Evolutionary conservation across 768 basidiomycete genomes (phyloP), one percentile per base, ranked within the genome.

Genomic region (Tylopilus subfusipes): DNA sequence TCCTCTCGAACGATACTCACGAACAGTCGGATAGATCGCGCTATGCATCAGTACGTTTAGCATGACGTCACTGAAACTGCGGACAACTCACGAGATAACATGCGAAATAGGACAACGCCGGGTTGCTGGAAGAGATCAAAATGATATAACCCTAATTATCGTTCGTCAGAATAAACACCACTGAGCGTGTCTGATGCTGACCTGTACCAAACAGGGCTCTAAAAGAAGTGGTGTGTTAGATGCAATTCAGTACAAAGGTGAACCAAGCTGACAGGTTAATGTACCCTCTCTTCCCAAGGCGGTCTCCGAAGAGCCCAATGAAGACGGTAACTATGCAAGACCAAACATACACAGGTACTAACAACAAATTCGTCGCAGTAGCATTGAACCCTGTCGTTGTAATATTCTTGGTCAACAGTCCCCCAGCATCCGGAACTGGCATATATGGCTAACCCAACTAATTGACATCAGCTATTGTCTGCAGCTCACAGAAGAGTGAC

Each of bases 341-440:
- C 80, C 85, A 88, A 6, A 77, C 80, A 63, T 90, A 90, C 27
- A 90, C 85, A 2, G 89, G 88, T 4, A 90, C 87, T 0, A 86
- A 86, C 16, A 92, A 74, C 12, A 91, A 67, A 63, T 91, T 90
- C 2, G 88, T 86, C 24, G 74, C 68, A 2, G 85, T 89, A 12
- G 86, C 82, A 36, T 71, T 68, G 71, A 78, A 87, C 4, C 84
- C 85, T 80, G 53, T 39, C 33, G 52, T 54, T 21, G 39, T 33
- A 43, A 34, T 33, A 43, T 42, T 14, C 24, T 51, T 48, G 13
- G 29, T 53, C 44, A 47, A 21, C 14, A 18, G 12, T 16, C 42
- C 3, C 10, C 22, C 40, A 18, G 56, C 5, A 9, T 42, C 36
- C 19, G n/a, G 51, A 44, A 19, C 13, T 2, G 5, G 25, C n/a